Evolutionary conservation across 192 early-diverging fungal species (phyloP), one percentile per base, ranked within the genome.

Genomic region (Coemansia sp.): DNA sequence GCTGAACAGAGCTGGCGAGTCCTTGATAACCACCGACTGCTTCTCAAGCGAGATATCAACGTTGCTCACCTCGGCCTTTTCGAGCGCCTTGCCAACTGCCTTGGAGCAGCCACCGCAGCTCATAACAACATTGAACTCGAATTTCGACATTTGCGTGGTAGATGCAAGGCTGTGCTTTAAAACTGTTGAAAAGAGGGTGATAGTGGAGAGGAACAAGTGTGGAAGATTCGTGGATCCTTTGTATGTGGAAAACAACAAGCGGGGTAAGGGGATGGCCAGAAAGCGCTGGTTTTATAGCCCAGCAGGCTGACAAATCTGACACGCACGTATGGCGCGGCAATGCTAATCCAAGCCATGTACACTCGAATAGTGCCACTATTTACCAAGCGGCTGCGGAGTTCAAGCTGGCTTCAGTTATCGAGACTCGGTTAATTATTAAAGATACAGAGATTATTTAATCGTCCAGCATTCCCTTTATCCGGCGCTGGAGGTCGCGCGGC

Each of bases 401-500:
- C 15, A 44, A n/a, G 40, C 11, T 44, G 15, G 40, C 12, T n/a
- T 12, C 40, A n/a, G 4, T 44, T 44, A 44, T 44, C 11, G 3
- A n/a, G 15, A 9, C 40, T 44, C 40, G 40, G 40, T 44, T n/a
- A 44, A n/a, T 44, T 44, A 3, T 15, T 26, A 26, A 26, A 44
- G 15, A 44, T 15, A 44, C 15, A n/a, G 40, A n/a, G 40, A 44
- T 46, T 51, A 51, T 22, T 48, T 38, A 79, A 65, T 79, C 77
- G 52, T 79, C 77, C 3, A 73, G 65, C 77, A 79, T 79, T 11
- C 38, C 60, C 17, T 46, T 51, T 47, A 79, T 73, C 56, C 66
- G 69, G 60, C 67, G 71, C 60, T 71, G 71, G 21, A 79, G 65
- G 55, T 79, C 77, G 9, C 70, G 65, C 2, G 77, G 77, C 53